Evolutionary conservation across 2,329 filamentous ascomycete genomes (phyloP).

Genomic region (Colletotrichum coccodes): DNA sequence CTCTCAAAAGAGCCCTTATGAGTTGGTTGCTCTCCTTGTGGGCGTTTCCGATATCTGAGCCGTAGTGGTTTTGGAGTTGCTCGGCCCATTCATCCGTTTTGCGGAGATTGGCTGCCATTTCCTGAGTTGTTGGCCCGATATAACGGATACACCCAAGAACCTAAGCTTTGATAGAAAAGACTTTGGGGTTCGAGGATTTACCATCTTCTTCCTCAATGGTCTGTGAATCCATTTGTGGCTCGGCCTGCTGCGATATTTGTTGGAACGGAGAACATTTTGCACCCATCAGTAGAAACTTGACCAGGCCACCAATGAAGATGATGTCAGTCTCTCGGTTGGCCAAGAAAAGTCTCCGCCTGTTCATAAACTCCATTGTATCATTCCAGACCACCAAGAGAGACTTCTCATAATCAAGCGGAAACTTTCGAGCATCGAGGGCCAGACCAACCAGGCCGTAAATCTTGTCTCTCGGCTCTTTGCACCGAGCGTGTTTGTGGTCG

Average conservation of each 20-base stretch:
- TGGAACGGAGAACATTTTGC: not conserved
- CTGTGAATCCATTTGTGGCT: not conserved
- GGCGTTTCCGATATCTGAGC: not conserved
- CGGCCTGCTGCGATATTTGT: not conserved
- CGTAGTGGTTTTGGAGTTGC: not conserved
- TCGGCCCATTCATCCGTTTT: not conserved
- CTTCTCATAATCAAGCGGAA: conserved; percentile 43
- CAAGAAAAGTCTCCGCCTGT: not conserved
- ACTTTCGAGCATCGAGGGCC: conserved; percentile 38
- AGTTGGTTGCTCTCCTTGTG: not conserved
- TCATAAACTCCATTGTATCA: conserved; percentile 41
- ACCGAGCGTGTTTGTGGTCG: conserved; percentile 37
- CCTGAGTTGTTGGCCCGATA: not conserved
- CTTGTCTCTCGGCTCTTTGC: conserved; percentile 42
- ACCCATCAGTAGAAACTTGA: not conserved
- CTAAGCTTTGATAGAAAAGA: not conserved
- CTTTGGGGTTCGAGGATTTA: not conserved
- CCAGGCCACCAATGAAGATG: not conserved
- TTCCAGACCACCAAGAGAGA: conserved; percentile 40
- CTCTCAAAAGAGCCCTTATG: not conserved
- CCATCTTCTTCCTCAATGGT: not conserved
- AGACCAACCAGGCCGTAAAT: conserved; percentile 44
- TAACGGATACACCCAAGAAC: not conserved
- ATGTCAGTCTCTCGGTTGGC: not conserved
- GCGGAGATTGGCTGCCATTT: not conserved